phyloP scores from a whole-genome alignment of 345 rosid genomes.

The Citrus sp. region DNA sequence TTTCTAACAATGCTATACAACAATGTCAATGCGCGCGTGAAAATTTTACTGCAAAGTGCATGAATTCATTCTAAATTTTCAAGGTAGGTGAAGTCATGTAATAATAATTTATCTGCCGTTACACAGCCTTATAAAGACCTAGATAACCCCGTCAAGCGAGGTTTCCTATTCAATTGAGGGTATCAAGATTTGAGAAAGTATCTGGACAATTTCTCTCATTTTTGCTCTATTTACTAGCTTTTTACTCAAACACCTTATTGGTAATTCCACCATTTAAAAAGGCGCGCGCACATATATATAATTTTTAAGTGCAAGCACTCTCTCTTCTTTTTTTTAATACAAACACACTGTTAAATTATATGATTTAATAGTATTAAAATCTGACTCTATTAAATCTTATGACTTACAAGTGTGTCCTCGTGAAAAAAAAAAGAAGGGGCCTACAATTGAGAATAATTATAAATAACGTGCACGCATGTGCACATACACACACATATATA shows the following conservation, averaged over 20 bases:
- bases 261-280: fast-evolving
- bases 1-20: neutral
- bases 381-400: too few relatives aligned
- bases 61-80: too few relatives aligned
- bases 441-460: too few relatives aligned
- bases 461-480: too few relatives aligned
- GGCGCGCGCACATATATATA: too few relatives aligned
- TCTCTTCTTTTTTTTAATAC: too few relatives aligned
- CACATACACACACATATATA: too few relatives aligned
- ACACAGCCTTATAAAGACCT: neutral
- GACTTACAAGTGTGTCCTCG: fast-evolving
- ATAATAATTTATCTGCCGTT: constrained; percentile 14
- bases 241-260: too few relatives aligned
- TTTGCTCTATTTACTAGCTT: too few relatives aligned
- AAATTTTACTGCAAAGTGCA: too few relatives aligned
- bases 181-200: constrained; percentile 12
- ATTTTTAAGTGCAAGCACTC: fast-evolving
- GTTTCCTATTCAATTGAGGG: constrained; percentile 29
- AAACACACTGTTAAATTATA: fast-evolving
- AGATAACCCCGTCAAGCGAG: constrained; percentile 17
- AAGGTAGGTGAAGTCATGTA: neutral
- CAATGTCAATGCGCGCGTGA: neutral
- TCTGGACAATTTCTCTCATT: too few relatives aligned
- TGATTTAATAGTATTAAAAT: too few relatives aligned
- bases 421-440: fast-evolving